Evolutionary conservation across 2,329 filamentous ascomycete species (phyloP), one percentile per base, ranked within the genome.

Genomic region (Ascomycota sp.): DNA sequence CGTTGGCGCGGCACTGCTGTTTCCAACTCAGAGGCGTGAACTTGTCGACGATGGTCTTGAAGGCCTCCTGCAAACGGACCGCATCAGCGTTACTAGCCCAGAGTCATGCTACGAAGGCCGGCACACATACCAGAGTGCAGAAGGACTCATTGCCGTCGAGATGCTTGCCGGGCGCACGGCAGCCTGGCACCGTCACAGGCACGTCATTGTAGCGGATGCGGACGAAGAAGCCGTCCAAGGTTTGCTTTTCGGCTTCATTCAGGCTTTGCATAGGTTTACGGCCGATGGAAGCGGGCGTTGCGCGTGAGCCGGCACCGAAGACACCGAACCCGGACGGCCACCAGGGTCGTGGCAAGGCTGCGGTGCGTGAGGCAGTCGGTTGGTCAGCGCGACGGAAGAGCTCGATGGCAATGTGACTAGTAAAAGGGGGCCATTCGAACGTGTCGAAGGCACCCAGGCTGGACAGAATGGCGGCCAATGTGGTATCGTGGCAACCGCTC

Each of bases 401-500:
- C 54, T 98, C 89, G 35, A 98, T 62, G 26, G 89, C 84, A 41
- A 98, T 66, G 45, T 91, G 83, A 44, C 79, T 86, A 0, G 86
- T 93, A 48, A 86, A 98, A 0, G 83, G 84, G 1, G 89, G 89
- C 89, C 89, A 98, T 27, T 66, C 64, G 32, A 67, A 68, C 13
- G 59, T 58, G 30, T 79, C 62, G 49, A 81, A 89, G 3, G 78
- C 77, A 3, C 86, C 89, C 6, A 95, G 55, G 42, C 79, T 80
- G 11, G 75, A 59, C 25, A 98, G 58, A 2, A 82, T 61, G 1
- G 68, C 79, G 3, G 81, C 89, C 6, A 98, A 65, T 1, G 89
- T 95, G 2, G 89, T 95, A 49, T 95, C 84, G 53, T 93, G 84
- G 47, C 84, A 92, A 26, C 84, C 84, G 42, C 72, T 79, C 46